Conservation (phyloP, 805 yeast species). For the Kuraishia cidri region DNA sequence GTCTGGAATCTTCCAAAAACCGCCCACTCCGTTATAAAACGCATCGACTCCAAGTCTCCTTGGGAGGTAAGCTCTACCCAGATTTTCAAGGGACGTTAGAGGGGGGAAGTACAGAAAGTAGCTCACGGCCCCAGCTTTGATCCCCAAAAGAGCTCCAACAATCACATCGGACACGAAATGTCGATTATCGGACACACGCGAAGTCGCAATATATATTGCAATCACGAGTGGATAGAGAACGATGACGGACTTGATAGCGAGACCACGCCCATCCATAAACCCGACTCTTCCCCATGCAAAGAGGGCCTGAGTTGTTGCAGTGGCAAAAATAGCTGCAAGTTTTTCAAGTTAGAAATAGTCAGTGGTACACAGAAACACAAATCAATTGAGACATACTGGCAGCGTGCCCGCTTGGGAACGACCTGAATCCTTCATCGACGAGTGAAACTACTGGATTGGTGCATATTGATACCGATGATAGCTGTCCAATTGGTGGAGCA, state of each 20-base stretch:
- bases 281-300: conserved; percentile 23
- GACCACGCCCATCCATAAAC: conserved; percentile 25
- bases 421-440: conserved; percentile 42
- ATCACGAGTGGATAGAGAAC: conserved; percentile 24
- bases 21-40: conserved; percentile 18
- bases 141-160: conserved; percentile 28
- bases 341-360: no score
- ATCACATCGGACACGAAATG: conserved; percentile 31
- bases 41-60: conserved; percentile 22
- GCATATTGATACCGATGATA: conserved; percentile 39
- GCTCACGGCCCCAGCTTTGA: conserved; percentile 19
- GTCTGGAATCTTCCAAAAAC: conserved; percentile 26
- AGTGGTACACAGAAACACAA: no score
- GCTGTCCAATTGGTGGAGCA: conserved; percentile 21
- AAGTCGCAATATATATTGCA: conserved; percentile 24
- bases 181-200: conserved; percentile 39
- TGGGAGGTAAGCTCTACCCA: conserved; percentile 35
- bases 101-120: conserved; percentile 34
- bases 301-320: conserved; percentile 26
- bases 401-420: conserved; percentile 54
- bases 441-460: conserved; percentile 22
- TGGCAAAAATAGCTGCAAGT: conserved; percentile 31
- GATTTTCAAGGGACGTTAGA: conserved; percentile 14
- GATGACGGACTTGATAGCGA: conserved; percentile 21
- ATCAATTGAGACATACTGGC: conserved; percentile 14